Percentiles rank a stretch among this genome's conserved stretches.
Evolutionary conservation across 2,329 filamentous ascomycete species (phyloP).

Genomic region (Botryotinia calthae): DNA sequence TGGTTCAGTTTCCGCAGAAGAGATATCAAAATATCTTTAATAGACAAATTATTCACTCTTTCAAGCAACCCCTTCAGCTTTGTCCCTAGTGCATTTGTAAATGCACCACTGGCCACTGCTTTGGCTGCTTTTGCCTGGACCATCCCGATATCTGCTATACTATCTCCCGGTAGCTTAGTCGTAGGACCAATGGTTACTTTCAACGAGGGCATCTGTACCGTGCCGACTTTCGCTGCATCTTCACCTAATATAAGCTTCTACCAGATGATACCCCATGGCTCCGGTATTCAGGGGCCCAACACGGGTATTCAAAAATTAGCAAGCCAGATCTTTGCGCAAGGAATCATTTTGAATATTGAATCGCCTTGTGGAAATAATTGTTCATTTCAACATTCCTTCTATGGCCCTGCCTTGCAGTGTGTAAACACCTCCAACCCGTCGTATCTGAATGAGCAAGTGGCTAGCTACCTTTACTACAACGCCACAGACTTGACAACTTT

Average conservation of each 20-base stretch:
- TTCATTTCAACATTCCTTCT: not conserved
- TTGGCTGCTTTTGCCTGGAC: not conserved
- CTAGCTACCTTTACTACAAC: not conserved
- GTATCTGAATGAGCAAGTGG: not conserved
- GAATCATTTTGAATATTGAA: not conserved
- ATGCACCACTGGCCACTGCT: not conserved
- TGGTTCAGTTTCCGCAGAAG: not conserved
- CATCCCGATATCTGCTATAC: not conserved
- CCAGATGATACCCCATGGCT: not conserved
- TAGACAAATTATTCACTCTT: conserved; percentile 1
- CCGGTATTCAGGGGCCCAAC: not conserved
- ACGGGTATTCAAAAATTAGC: not conserved
- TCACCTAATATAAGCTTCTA: not conserved
- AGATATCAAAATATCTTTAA: not conserved
- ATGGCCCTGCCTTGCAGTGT: not conserved
- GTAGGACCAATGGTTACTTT: not conserved
- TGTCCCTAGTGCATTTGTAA: not conserved
- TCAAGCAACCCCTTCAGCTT: conserved; percentile 1
- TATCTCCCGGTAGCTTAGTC: not conserved
- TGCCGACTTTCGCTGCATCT: not conserved
- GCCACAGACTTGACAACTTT: not conserved
- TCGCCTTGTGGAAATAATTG: not conserved
- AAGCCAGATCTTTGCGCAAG: conserved; percentile 4
- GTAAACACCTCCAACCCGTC: not conserved
- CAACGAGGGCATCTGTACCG: not conserved